Base-by-base conservation (phyloP, 257 asterid species). In the Craterostigma plantagineum region DNA sequence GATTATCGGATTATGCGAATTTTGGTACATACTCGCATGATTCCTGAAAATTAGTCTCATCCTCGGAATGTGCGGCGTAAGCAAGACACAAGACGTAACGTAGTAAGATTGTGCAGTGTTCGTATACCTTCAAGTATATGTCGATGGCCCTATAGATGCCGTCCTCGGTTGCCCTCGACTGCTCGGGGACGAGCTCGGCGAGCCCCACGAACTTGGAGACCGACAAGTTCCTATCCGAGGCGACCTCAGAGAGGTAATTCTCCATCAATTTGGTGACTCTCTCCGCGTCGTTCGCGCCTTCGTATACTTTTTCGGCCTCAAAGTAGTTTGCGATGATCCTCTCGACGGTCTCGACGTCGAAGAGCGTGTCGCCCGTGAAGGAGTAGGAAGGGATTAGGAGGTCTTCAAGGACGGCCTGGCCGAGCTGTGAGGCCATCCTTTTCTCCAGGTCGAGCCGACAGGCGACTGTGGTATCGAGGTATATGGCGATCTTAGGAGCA, bases 71-170 rank as follows among this genome's bases (percentile, higher is more conserved):
- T 34, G 7, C 11, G 7, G 11, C 11, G 7, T 34, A 11, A 6
- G 37, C 7, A 12, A 11, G 11, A 10, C n/a, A 39, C 5, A 6
- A 4, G 5, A 11, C 43, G 5, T 12, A 16, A 6, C 5, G 11
- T 4, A 39, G 14, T 7, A 4, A 39, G 43, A 16, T 10, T 4
- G 43, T 12, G 11, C 4, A 4, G 43, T 12, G 14, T 7, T 6
- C 7, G 3, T 5, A 4, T 12, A 42, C 46, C 46, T 42, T 42
- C 18, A 42, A 15, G 18, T 42, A 42, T 2, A 42, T 42, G 16
- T 42, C 46, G 46, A 42, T 14, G 46, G 46, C 46, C 13, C 46
- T 42, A 27, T 42, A 42, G 23, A 42, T 42, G 14, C 46, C 46
- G 16, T 42, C 46, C 13, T 42, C 46, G 4, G 16, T 42, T 4